These are phyloP conservation scores for Thinopyrum elongatum DNA, from an alignment of 176 grass and related monocot species.

Conservation along the genomic window DNA sequence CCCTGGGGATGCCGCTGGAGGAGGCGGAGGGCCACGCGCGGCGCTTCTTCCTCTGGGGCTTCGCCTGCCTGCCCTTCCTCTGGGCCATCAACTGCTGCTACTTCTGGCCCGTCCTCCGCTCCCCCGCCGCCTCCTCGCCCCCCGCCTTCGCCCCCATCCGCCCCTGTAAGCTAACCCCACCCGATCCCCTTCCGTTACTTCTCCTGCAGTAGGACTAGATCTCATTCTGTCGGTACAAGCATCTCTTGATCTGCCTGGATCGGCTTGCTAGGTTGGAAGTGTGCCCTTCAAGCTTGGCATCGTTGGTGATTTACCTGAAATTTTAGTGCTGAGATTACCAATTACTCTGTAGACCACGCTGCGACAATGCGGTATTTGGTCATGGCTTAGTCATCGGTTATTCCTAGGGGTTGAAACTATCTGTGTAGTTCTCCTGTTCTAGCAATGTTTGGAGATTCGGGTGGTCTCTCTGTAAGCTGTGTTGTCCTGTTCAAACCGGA, in stretches of 20 bases:
- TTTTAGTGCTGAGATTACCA: background rate
- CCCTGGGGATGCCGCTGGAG: constrained; percentile 71
- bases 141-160: constrained; percentile 59
- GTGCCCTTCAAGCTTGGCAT: background rate
- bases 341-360: background rate
- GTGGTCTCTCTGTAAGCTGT: background rate
- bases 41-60: constrained; percentile 88
- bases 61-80: constrained; percentile 84
- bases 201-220: constrained; percentile 3
- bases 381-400: background rate
- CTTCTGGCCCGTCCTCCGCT: constrained; percentile 89
- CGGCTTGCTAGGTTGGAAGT: background rate
- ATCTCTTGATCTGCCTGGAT: background rate
- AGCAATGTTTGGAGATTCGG: background rate
- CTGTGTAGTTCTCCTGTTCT: background rate
- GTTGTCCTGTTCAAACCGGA: background rate
- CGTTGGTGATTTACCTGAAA: background rate
- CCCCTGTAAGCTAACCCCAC: constrained; percentile 45
- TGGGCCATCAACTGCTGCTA: constrained; percentile 98
- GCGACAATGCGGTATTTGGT: background rate
- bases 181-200: background rate
- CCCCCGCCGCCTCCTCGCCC: constrained; percentile 26
- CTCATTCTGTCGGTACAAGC: background rate
- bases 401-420: background rate
- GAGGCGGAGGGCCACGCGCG: constrained; percentile 68